Evolutionary conservation across 2,329 filamentous ascomycete genomes (phyloP).

Genomic region (Colletotrichum phormii): DNA sequence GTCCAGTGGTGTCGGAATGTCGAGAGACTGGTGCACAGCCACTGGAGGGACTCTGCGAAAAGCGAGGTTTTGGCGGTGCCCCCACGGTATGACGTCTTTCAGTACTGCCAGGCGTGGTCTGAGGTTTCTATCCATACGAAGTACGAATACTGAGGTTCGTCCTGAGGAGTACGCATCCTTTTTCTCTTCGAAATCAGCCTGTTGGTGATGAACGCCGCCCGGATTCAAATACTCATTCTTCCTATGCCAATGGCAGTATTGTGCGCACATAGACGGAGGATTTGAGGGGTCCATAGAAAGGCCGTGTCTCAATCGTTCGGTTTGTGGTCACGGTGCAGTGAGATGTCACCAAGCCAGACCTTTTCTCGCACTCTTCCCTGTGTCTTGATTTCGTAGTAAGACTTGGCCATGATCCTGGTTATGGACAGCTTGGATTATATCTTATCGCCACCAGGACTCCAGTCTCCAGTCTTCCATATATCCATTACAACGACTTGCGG

Average conservation of each 20-base stretch:
- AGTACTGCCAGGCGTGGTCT: not conserved
- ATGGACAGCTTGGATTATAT: not conserved
- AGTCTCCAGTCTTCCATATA: not conserved
- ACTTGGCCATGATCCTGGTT: not conserved
- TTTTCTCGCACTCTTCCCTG: too few relatives aligned
- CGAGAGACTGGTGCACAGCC: not conserved
- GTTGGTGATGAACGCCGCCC: not conserved
- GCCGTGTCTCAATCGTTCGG: not conserved
- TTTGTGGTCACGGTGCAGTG: not conserved
- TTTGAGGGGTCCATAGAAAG: not conserved
- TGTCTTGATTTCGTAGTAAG: not conserved
- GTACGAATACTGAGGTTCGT: not conserved
- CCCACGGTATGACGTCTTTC: not conserved
- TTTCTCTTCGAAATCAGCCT: not conserved
- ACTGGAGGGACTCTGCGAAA: not conserved
- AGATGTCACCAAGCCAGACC: not conserved
- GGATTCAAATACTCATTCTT: not conserved
- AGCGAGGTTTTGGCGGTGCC: not conserved
- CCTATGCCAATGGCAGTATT: not conserved
- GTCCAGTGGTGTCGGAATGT: not conserved
- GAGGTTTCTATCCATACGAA: not conserved
- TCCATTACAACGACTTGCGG: conserved; percentile 21
- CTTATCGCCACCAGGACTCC: conserved; percentile 23
- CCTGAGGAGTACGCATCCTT: not conserved
- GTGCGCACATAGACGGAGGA: not conserved